phyloP scores from a whole-genome alignment of 2,329 filamentous ascomycete species.

The Periconia digitata region DNA sequence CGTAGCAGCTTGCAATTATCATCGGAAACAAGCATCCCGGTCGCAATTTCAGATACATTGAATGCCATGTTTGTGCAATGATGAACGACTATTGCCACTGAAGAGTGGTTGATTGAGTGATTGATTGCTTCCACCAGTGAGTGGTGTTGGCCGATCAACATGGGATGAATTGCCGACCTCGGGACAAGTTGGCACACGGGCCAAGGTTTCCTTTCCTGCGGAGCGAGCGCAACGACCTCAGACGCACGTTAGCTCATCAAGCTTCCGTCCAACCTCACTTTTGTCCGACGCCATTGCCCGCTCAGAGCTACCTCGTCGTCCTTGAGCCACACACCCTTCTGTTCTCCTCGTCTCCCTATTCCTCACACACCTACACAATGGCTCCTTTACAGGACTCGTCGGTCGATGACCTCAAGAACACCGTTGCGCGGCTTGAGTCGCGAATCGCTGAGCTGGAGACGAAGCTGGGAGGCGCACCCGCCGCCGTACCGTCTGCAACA shows the following conservation, averaged over 20 bases:
- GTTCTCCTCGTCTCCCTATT: slow-evolving; percentile 13
- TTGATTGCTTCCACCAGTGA: too few species aligned
- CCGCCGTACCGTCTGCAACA: slow-evolving; percentile 44
- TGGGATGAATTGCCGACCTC: slow-evolving; percentile 1
- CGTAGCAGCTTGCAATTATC: too few species aligned
- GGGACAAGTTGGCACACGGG: not conserved
- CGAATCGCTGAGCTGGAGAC: slow-evolving; percentile 84
- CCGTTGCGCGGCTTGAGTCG: slow-evolving; percentile 80
- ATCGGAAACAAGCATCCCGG: too few species aligned
- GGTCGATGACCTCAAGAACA: slow-evolving; percentile 80
- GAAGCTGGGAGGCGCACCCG: slow-evolving; percentile 55
- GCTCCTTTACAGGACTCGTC: slow-evolving; percentile 80
- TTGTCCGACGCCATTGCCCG: slow-evolving; percentile 17
- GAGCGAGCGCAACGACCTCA: slow-evolving; percentile 3
- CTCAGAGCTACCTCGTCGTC: slow-evolving; percentile 13
- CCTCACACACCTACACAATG: slow-evolving; percentile 59
- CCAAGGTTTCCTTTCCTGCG: slow-evolving; percentile 7
- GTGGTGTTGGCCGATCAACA: not conserved
- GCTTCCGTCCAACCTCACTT: slow-evolving; percentile 6
- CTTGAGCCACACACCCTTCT: slow-evolving; percentile 2
- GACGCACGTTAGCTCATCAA: slow-evolving; percentile 1
- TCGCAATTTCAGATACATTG: too few species aligned
- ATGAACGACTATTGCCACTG: too few species aligned
- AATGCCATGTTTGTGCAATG: too few species aligned
- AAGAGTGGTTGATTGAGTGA: too few species aligned